Conservation (phyloP, 148 eudicot genomes). For the Spergularia marina region DNA sequence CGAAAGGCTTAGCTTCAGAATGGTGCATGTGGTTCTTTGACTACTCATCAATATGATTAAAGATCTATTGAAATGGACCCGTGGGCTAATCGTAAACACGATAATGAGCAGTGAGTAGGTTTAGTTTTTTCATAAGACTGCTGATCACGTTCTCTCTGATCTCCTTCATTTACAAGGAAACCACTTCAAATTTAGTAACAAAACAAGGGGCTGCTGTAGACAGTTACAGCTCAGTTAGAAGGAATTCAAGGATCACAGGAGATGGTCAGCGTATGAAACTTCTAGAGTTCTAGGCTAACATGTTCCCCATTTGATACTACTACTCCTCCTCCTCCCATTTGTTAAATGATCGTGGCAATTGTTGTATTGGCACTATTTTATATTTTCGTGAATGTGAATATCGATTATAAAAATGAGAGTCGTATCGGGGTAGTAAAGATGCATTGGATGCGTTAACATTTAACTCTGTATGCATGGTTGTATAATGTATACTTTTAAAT, state of each 20-base stretch:
- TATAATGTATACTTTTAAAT: conserved; percentile 17
- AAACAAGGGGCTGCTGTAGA: background rate
- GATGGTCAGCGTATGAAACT: conserved; percentile 22
- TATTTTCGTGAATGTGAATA: background rate
- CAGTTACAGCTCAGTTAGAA: background rate
- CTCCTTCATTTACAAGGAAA: background rate
- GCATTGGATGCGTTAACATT: conserved; percentile 14
- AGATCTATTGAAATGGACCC: too few species aligned
- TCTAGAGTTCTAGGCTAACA: conserved; percentile 7
- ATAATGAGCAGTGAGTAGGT: too few species aligned
- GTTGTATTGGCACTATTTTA: conserved; percentile 2
- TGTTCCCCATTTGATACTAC: background rate
- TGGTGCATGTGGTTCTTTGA: too few species aligned
- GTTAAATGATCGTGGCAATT: conserved; percentile 17
- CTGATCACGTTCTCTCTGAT: too few species aligned
- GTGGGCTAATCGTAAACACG: too few species aligned
- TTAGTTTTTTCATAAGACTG: too few species aligned
- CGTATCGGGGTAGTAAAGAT: background rate
- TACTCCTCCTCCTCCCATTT: background rate
- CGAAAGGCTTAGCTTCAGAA: too few species aligned
- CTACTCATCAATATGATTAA: too few species aligned
- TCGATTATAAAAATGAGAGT: background rate
- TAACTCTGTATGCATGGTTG: conserved; percentile 8
- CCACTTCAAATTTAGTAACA: background rate
- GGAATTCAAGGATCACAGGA: conserved; percentile 16